Evolutionary conservation across 2,329 filamentous ascomycete genomes (phyloP), one percentile per base, ranked within the genome.

Genomic region (Hypoxylon sp.): DNA sequence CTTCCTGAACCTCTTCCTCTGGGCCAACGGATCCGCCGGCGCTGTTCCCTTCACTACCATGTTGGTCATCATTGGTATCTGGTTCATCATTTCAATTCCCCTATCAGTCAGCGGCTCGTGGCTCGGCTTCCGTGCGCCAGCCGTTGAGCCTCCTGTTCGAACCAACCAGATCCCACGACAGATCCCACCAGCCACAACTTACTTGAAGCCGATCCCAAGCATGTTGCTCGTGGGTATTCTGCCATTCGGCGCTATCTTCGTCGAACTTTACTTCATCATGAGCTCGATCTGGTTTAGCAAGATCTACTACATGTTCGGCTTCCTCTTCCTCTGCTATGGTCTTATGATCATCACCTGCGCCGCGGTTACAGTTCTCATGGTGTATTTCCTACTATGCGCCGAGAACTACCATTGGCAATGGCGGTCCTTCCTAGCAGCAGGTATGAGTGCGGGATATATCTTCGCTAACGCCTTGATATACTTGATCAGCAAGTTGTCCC

Each of bases 271-370:
- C 86, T 98, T 98, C 82, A 98, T 99, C 84, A 97, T 99, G 93
- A 97, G 91, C 82, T 97, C 93, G 26, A 95, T 99, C 78, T 99
- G 96, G 96, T 97, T 97, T 82, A 95, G 91, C 84, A 94, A 96
- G 82, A 96, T 99, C 73, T 99, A 99, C 86, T 99, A 99, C 87
- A 99, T 99, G 96, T 99, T 99, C 76, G 96, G 96, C 22, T 99
- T 99, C 86, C 85, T 99, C 37, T 99, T 99, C 86, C 87, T 99
- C 63, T 98, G 94, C 86, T 99, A 97, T 78, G 94, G 93, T 10
- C 88, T 99, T 54, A 98, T 99, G 94, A 94, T 98, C 74, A 92
- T 97, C 75, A 98, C 96, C 0, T 94, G 92, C 66, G 95, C 95
- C 0, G 91, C 94, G 0, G 95, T 97, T 44, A 98, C 96, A 0